Evolutionary conservation across 2,329 filamentous ascomycete species (phyloP), one percentile per base, ranked within the genome.

Genomic region (Penicillium sumatraense): DNA sequence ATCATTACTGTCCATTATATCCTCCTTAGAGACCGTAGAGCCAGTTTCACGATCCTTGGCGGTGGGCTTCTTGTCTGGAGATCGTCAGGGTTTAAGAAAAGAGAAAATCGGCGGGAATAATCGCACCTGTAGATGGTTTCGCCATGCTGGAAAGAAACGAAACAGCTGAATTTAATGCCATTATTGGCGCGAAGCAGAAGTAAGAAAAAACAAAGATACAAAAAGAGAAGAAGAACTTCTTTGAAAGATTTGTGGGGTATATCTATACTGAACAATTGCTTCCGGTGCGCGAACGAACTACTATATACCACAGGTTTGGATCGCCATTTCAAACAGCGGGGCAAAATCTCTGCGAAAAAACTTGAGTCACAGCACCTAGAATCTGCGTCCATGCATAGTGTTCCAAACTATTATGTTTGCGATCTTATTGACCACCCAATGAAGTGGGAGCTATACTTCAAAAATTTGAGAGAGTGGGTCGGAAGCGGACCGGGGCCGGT

Each of bases 331-430:
- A 31, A 21, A 5, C 13, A 41, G 60, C 48, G 51, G 54, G 49
- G 48, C 24, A 52, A 55, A 61, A 53, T 49, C 35, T 36, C 27
- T 27, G 38, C 41, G 36, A 20, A 44, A n/a, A 33, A 51, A 41
- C 27, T 23, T 64, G 64, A 67, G 44, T 68, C 66, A 67, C 47
- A 38, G 36, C 21, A 54, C 40, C 59, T 51, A 53, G 57, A 61
- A 57, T 53, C 27, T 38, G n/a, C 38, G 18, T 16, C 36, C 38
- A 52, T 57, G 58, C 56, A 55, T 51, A 51, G 42, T 50, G 35
- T 56, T 52, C 47, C 57, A 59, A 58, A 57, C 44, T 56, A 56
- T 56, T 40, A 60, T 53, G 41, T 54, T 53, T 45, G 56, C 48
- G 49, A 50, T 53, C 20, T 51, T 53, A 53, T 24, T 35, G 51